These are phyloP conservation scores for Amborella trichopoda DNA, from an alignment of 164 flowering plant species.

Conservation along the genomic window DNA sequence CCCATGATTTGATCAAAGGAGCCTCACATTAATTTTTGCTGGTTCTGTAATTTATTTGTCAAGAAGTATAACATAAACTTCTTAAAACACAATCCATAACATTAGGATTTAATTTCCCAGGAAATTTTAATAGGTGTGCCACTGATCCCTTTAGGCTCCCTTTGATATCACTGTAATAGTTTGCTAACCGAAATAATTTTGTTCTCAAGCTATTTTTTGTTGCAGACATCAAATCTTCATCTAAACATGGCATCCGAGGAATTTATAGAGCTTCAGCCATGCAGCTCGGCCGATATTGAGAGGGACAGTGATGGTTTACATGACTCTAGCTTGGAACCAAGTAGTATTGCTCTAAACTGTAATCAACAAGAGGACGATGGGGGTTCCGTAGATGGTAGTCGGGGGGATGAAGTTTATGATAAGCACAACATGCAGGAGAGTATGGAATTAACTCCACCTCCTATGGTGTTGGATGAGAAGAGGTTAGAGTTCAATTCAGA, in stretches of 20 bases:
- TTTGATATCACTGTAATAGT: no score
- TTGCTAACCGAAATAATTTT: no score
- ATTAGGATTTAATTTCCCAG: no score
- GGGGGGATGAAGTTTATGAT: conserved; percentile 10
- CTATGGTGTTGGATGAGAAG: conserved; percentile 10
- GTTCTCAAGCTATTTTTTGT: no score
- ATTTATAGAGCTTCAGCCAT: conserved; percentile 18
- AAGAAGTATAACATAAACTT: no score
- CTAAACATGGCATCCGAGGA: conserved; percentile 40
- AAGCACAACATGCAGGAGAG: conserved; percentile 11
- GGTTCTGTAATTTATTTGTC: no score
- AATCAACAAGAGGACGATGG: conserved; percentile 13
- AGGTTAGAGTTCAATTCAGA: conserved; percentile 7
- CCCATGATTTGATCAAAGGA: no score
- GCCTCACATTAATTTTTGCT: no score
- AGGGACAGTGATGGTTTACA: conserved; percentile 15
- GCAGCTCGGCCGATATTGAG: conserved; percentile 15
- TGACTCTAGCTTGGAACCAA: conserved; percentile 9
- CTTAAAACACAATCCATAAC: no score
- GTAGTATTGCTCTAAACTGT: conserved; percentile 12
- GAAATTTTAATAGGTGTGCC: no score
- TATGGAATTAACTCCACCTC: conserved; percentile 19
- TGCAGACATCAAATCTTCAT: no score
- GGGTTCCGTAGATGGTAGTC: conserved; percentile 10
- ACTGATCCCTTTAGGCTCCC: no score